Percentiles rank a stretch among this genome's conserved stretches.
These are phyloP conservation scores for Adenanthera pavonina DNA, from an alignment of 306 rosid genomes.

Conservation along the genomic window DNA sequence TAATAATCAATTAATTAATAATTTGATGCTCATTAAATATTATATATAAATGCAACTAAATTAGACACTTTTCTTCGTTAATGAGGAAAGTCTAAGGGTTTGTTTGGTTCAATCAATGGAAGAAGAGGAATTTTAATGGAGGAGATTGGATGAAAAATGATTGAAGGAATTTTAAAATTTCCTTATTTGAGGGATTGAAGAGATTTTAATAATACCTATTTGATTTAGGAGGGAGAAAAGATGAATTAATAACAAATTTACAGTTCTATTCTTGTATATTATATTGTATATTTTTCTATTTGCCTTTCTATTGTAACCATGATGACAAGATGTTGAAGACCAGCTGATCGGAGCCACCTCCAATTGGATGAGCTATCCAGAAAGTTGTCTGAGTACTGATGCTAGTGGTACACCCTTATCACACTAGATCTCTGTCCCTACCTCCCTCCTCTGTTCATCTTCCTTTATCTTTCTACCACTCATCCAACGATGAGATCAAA, in stretches of 20 bases:
- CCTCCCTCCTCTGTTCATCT: slow-evolving; percentile 68
- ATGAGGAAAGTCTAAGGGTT: neutral
- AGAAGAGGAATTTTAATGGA: too few species aligned
- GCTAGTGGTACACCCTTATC: slow-evolving; percentile 63
- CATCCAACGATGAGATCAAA: too few species aligned
- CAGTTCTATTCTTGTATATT: too few species aligned
- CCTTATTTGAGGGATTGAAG: too few species aligned
- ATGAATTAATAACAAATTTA: too few species aligned
- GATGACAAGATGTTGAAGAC: slow-evolving; percentile 71
- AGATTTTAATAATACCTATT: too few species aligned
- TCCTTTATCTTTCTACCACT: slow-evolving; percentile 26
- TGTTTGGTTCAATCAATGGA: too few species aligned
- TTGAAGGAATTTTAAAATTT: too few species aligned
- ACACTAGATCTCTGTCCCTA: slow-evolving; percentile 82
- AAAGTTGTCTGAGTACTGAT: slow-evolving; percentile 76
- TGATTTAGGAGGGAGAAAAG: too few species aligned
- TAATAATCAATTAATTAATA: neutral
- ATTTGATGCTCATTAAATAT: neutral
- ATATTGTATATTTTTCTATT: too few species aligned
- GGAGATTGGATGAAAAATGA: too few species aligned
- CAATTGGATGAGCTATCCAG: slow-evolving; percentile 54
- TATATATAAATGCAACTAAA: neutral
- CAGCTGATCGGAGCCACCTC: slow-evolving; percentile 93
- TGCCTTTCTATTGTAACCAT: too few species aligned
- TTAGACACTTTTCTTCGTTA: neutral